phyloP scores from a whole-genome alignment of 1,284 basidiomycete genomes.

The Pulveroboletus sp. region DNA sequence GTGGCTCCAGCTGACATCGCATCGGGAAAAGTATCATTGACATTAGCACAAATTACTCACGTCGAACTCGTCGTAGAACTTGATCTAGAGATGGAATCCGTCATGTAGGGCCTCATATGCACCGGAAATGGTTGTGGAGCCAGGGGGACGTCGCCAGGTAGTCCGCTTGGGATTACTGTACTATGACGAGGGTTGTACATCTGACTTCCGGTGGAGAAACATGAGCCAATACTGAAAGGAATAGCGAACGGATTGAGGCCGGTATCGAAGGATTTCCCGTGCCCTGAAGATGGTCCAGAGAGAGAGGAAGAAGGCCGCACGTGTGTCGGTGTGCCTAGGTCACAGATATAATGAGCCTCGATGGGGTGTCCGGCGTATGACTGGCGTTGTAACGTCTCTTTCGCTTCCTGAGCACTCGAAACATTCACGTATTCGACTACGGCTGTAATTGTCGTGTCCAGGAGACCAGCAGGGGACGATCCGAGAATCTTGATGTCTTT shows the following conservation, averaged over 20 bases:
- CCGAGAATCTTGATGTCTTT: conserved; percentile 53
- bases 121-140: conserved; percentile 35
- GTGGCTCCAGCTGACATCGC: conserved; percentile 34
- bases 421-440: conserved; percentile 61
- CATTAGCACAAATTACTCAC: conserved; percentile 26
- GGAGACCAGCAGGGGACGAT: conserved; percentile 35
- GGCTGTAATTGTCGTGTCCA: conserved; percentile 49
- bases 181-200: conserved; percentile 7
- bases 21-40: conserved; percentile 5
- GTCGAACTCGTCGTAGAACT: conserved; percentile 40
- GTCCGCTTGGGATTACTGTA: conserved; percentile 13
- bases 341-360: conserved; percentile 47
- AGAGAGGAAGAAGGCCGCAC: conserved; percentile 19
- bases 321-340: conserved; percentile 12
- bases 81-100: conserved; percentile 35
- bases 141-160: conserved; percentile 28
- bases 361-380: conserved; percentile 55
- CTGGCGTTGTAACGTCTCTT: conserved; percentile 58
- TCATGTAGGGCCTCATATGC: conserved; percentile 20
- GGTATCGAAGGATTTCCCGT: conserved; percentile 25
- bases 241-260: conserved; percentile 39
- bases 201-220: conserved; percentile 9
- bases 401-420: conserved; percentile 61
- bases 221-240: conserved; percentile 31
- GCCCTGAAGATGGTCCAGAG: conserved; percentile 6